Evolutionary conservation across 768 basidiomycete species (phyloP).

Genomic region (Paxillus ammoniavirescens): DNA sequence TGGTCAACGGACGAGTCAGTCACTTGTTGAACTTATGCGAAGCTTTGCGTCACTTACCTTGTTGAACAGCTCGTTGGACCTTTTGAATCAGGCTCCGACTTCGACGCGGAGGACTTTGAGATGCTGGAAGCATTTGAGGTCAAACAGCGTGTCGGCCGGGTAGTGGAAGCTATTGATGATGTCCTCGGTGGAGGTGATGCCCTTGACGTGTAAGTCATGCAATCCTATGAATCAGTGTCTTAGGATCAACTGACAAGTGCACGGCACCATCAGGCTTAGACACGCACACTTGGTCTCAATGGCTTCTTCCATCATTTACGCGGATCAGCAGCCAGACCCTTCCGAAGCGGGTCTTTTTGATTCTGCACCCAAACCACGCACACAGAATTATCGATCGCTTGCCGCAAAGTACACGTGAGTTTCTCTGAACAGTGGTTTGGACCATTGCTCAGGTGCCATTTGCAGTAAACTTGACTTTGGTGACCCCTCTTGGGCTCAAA

Average conservation of each 20-base stretch:
- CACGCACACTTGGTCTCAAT: slow-evolving; percentile 61
- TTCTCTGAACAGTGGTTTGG: not conserved
- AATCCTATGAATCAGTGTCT: not conserved
- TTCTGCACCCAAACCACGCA: slow-evolving; percentile 56
- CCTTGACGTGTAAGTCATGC: slow-evolving; percentile 41
- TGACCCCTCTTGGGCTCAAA: slow-evolving; percentile 61
- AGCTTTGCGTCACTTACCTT: slow-evolving; percentile 1
- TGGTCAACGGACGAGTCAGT: slow-evolving; percentile 85
- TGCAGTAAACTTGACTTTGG: slow-evolving; percentile 69
- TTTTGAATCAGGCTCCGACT: slow-evolving; percentile 48
- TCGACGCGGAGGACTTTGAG: slow-evolving; percentile 69
- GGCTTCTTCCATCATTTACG: slow-evolving; percentile 69
- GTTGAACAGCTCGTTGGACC: slow-evolving; percentile 72
- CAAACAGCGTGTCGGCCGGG: slow-evolving; percentile 63
- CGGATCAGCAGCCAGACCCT: slow-evolving; percentile 69
- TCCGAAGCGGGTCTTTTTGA: slow-evolving; percentile 75
- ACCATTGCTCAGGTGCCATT: not conserved
- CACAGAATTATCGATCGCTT: slow-evolving; percentile 57
- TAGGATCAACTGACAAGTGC: not conserved
- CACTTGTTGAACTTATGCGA: not conserved
- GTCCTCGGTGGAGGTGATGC: slow-evolving; percentile 40
- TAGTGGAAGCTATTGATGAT: slow-evolving; percentile 61
- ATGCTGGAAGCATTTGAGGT: slow-evolving; percentile 74
- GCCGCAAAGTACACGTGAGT: slow-evolving; percentile 64
- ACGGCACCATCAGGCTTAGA: slow-evolving; percentile 39